phyloP scores from a whole-genome alignment of 148 eudicot genomes.

The Fagopyrum esculentum region DNA sequence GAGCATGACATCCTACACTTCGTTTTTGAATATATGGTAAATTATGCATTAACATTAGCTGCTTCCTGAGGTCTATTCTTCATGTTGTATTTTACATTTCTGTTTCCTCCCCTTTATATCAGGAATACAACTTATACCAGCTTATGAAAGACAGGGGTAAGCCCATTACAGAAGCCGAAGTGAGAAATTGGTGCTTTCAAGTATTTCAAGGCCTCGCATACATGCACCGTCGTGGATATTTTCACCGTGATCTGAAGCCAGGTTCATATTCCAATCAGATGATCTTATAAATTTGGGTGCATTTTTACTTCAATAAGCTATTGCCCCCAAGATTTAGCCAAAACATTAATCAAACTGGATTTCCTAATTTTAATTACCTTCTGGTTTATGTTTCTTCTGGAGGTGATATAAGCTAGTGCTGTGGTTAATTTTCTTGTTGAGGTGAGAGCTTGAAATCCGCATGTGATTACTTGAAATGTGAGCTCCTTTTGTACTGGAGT shows the following conservation, averaged over 20 bases:
- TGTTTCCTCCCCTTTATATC: constrained; percentile 1
- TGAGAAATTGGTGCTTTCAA: constrained; percentile 86
- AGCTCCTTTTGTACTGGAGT: neutral
- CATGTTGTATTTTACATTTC: constrained; percentile 3
- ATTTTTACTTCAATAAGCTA: neutral
- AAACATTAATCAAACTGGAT: neutral
- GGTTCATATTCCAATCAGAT: constrained; percentile 25
- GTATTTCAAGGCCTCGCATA: constrained; percentile 93
- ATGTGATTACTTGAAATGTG: neutral
- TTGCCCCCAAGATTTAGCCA: neutral
- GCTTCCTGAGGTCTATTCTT: constrained; percentile 4
- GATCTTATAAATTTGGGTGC: neutral
- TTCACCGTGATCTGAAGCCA: constrained; percentile 96
- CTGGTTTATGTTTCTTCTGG: neutral
- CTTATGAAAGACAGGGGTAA: constrained; percentile 68
- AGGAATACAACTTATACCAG: constrained; percentile 83
- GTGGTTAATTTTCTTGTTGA: neutral
- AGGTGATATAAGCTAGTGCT: neutral
- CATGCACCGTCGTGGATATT: constrained; percentile 91
- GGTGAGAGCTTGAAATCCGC: neutral
- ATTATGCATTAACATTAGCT: neutral
- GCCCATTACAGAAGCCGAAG: constrained; percentile 70
- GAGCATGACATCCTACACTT: constrained; percentile 71
- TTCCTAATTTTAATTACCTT: neutral
- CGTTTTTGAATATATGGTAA: constrained; percentile 90